A percentile compares a stretch with the other conserved stretches of the same genome.
Evolutionary conservation across 2,329 filamentous ascomycete species (phyloP).

Genomic region (Anthostomella pinea): DNA sequence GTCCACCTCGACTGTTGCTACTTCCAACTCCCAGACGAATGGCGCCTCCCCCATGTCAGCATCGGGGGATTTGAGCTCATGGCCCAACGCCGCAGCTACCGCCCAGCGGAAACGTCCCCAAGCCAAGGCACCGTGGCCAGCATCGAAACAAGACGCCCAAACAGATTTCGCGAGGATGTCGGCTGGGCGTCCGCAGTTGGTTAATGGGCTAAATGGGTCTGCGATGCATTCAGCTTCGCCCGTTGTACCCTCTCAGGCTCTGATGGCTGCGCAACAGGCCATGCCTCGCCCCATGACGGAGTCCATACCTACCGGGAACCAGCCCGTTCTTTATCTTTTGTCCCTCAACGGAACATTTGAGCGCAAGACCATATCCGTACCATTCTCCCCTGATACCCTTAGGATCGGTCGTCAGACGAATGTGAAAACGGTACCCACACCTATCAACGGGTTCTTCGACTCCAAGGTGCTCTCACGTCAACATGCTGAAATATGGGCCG

Average conservation of each 20-base stretch:
- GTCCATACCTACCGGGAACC: slow-evolving; percentile 58
- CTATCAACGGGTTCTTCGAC: slow-evolving; percentile 92
- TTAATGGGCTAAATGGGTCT: slow-evolving; percentile 44
- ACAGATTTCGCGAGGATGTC: slow-evolving; percentile 46
- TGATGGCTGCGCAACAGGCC: slow-evolving; percentile 41
- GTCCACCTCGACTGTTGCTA: slow-evolving; percentile 62
- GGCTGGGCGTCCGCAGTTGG: slow-evolving; percentile 35
- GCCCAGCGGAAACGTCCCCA: slow-evolving; percentile 50
- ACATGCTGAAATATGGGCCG: slow-evolving; percentile 93
- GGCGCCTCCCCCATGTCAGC: slow-evolving; percentile 50
- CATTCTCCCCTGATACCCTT: slow-evolving; percentile 89
- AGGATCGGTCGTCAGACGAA: slow-evolving; percentile 96
- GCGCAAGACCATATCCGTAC: slow-evolving; percentile 91
- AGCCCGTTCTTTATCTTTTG: slow-evolving; percentile 79
- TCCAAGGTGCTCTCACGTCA: slow-evolving; percentile 96
- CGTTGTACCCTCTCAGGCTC: slow-evolving; percentile 36
- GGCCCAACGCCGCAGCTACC: slow-evolving; percentile 43
- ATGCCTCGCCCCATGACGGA: slow-evolving; percentile 66
- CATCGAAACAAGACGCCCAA: slow-evolving; percentile 45
- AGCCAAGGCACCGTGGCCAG: slow-evolving; percentile 49
- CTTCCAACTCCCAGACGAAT: slow-evolving; percentile 58
- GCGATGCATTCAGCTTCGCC: slow-evolving; percentile 38
- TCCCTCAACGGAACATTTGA: slow-evolving; percentile 97
- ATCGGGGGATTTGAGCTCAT: slow-evolving; percentile 48
- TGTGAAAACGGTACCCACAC: slow-evolving; percentile 88